These are phyloP conservation scores for Eucalyptus sideroxylon DNA, from an alignment of 345 rosid genomes.

Conservation along the genomic window DNA sequence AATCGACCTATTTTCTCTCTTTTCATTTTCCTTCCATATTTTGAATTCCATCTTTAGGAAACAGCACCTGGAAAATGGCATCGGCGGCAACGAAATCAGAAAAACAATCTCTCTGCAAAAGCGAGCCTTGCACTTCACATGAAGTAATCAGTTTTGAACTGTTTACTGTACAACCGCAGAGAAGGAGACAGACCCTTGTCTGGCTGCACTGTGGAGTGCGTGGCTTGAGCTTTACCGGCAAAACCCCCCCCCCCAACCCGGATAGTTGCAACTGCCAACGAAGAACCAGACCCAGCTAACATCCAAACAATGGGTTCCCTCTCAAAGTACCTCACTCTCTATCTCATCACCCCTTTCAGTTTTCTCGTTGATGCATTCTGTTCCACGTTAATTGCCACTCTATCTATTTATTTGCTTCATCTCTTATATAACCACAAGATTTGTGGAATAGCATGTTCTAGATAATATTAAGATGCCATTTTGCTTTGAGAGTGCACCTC, in stretches of 20 bases:
- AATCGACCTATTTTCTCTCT: neutral
- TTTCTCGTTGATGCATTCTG: neutral
- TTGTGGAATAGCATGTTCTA: neutral
- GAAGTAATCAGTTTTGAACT: neutral
- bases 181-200: neutral
- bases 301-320: neutral
- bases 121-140: neutral
- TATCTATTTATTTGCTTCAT: neutral
- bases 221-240: neutral
- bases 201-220: neutral
- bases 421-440: neutral
- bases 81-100: neutral
- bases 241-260: neutral
- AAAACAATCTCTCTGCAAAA: neutral
- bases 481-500: neutral
- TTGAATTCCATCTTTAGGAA: neutral
- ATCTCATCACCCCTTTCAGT: neutral
- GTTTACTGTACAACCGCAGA: neutral
- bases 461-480: neutral
- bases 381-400: neutral
- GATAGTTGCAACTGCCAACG: neutral
- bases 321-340: neutral
- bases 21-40: neutral
- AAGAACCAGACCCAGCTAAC: neutral
- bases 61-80: neutral